These are phyloP conservation scores for Groenewaldozyma sp. DNA, from an alignment of 1,139 yeast species.

Conservation along the genomic window DNA sequence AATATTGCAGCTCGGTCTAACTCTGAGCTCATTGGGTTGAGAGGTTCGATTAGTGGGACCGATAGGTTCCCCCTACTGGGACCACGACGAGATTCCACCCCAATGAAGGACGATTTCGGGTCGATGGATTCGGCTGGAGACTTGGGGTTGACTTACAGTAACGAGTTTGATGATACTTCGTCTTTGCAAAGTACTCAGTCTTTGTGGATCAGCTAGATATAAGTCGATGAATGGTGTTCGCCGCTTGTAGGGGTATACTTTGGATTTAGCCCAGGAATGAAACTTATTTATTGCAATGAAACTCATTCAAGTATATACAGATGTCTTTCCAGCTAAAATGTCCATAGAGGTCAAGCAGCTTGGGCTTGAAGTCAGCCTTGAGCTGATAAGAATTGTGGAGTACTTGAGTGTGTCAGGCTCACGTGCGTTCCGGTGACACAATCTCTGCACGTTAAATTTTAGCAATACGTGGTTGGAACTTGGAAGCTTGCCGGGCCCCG, in stretches of 20 bases:
- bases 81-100: not conserved
- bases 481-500: no score
- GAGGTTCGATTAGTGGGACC: not conserved
- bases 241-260: slow-evolving; percentile 11
- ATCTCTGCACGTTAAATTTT: no score
- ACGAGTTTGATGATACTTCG: slow-evolving; percentile 16
- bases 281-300: not conserved
- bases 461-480: no score
- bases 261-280: slow-evolving; percentile 11
- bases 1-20: not conserved
- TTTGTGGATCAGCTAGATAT: slow-evolving; percentile 15
- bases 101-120: slow-evolving; percentile 11
- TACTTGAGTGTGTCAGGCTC: no score
- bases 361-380: no score
- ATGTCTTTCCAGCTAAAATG: no score
- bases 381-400: no score
- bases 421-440: no score
- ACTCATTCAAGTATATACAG: no score
- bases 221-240: slow-evolving; percentile 4
- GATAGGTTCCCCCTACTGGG: slow-evolving; percentile 13
- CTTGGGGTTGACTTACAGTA: slow-evolving; percentile 11
- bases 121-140: slow-evolving; percentile 17
- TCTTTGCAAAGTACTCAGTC: slow-evolving; percentile 18
- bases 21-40: not conserved
- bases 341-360: no score